A percentile compares a stretch with the other conserved stretches of the same genome.
Evolutionary conservation across 140 eudicot genomes (phyloP).

Genomic region (Senecio squalidus): DNA sequence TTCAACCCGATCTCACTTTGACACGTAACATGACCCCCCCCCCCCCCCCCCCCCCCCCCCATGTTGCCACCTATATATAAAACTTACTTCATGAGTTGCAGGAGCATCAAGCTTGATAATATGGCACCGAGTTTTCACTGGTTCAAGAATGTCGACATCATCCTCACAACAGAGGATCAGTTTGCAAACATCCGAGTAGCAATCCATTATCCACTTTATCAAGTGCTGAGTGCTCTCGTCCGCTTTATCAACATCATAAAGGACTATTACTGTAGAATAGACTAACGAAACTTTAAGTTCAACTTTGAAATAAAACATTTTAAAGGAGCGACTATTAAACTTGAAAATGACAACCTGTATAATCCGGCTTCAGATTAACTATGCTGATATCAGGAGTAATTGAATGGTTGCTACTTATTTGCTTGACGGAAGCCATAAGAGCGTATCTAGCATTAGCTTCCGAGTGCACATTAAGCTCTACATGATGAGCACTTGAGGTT

Average conservation of each 20-base stretch:
- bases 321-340: constrained; percentile 1
- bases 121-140: constrained; percentile 68
- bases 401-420: constrained; percentile 48
- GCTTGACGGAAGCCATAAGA: constrained; percentile 70
- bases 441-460: constrained; percentile 73
- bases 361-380: constrained; percentile 55
- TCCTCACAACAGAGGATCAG: constrained; percentile 73
- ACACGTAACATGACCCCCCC: too few relatives aligned
- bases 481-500: constrained; percentile 67
- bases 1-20: too few relatives aligned
- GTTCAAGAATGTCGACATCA: constrained; percentile 50
- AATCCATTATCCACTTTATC: constrained; percentile 82
- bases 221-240: constrained; percentile 70
- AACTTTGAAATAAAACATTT: not conserved
- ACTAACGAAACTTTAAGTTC: constrained; percentile 9
- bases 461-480: constrained; percentile 64
- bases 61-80: not conserved
- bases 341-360: constrained; percentile 42
- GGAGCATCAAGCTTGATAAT: constrained; percentile 58
- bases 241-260: constrained; percentile 76
- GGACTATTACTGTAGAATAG: constrained; percentile 59
- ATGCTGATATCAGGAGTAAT: constrained; percentile 57
- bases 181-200: constrained; percentile 78
- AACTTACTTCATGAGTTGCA: constrained; percentile 63
- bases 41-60: too few relatives aligned